phyloP scores from a whole-genome alignment of 148 eudicot genomes.

The Vaccinium myrtillus region DNA sequence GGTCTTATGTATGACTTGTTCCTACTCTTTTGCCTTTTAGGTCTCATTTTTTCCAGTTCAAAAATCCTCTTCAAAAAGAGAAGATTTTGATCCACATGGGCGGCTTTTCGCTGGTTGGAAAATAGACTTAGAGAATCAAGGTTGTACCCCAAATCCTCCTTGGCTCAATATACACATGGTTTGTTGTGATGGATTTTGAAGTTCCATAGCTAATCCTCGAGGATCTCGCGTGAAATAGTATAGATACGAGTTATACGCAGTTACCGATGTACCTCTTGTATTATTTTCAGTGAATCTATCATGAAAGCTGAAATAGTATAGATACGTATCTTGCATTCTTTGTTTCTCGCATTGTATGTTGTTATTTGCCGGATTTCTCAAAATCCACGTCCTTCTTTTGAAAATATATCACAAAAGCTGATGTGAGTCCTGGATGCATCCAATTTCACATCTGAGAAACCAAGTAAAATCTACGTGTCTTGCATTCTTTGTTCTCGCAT shows the following conservation, averaged over 20 bases:
- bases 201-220: neutral
- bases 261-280: neutral
- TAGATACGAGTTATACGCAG: neutral
- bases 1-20: neutral
- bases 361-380: too few relatives aligned
- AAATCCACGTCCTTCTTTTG: too few relatives aligned
- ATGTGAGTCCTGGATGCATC: neutral
- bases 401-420: neutral
- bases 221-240: too few relatives aligned
- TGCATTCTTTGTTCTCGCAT: neutral
- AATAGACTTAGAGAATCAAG: neutral
- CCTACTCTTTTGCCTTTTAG: neutral
- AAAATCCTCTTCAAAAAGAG: neutral
- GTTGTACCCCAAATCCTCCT: neutral
- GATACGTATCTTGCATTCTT: too few relatives aligned
- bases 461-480: neutral
- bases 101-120: conserved; percentile 3
- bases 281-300: neutral
- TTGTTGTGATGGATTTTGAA: neutral
- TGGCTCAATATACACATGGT: neutral
- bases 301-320: neutral
- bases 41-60: neutral
- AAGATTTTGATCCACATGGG: neutral
- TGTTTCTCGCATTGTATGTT: too few relatives aligned
- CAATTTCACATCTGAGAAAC: neutral